phyloP scores from a whole-genome alignment of 2,329 filamentous ascomycete species.

The Fusarium tupiense region DNA sequence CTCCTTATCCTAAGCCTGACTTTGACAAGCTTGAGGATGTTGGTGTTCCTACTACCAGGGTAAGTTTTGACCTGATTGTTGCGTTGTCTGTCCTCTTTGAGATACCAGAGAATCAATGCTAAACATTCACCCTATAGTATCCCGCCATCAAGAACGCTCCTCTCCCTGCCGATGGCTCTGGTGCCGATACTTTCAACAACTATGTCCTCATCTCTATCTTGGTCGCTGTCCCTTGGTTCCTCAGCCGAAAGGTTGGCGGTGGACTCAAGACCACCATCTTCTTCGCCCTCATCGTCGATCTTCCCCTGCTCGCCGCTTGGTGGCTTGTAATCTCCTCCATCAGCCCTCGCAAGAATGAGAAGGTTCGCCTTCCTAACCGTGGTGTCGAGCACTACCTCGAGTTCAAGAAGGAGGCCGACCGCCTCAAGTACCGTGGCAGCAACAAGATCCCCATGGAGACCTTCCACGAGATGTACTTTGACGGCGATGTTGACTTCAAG shows the following conservation, averaged over 20 bases:
- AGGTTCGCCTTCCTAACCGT: conserved; percentile 84
- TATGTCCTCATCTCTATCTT: conserved; percentile 76
- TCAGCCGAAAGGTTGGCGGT: conserved; percentile 87
- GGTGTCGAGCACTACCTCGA: conserved; percentile 91
- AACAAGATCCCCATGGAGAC: conserved; percentile 91
- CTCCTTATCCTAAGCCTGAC: conserved; percentile 58
- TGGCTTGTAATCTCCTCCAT: conserved; percentile 85
- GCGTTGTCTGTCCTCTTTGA: conserved; percentile 33
- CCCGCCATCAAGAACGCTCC: conserved; percentile 92
- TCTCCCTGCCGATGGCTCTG: conserved; percentile 87
- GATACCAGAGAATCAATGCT: conserved; percentile 1
- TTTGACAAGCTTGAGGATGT: conserved; percentile 75
- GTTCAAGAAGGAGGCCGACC: conserved; percentile 74
- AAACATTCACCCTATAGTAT: conserved; percentile 33
- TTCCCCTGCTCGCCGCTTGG: conserved; percentile 83
- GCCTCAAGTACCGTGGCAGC: conserved; percentile 76
- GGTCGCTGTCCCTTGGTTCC: conserved; percentile 76
- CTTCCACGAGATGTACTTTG: conserved; percentile 98
- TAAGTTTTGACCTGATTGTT: conserved; percentile 37
- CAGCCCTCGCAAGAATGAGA: conserved; percentile 91
- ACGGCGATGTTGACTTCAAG: conserved; percentile 94
- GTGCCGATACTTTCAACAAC: conserved; percentile 90
- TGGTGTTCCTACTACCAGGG: conserved; percentile 54
- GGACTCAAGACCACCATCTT: conserved; percentile 91
- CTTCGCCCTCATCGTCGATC: conserved; percentile 78